Base-by-base conservation (phyloP, 495 filamentous ascomycete species). In the Cercophora samala region DNA sequence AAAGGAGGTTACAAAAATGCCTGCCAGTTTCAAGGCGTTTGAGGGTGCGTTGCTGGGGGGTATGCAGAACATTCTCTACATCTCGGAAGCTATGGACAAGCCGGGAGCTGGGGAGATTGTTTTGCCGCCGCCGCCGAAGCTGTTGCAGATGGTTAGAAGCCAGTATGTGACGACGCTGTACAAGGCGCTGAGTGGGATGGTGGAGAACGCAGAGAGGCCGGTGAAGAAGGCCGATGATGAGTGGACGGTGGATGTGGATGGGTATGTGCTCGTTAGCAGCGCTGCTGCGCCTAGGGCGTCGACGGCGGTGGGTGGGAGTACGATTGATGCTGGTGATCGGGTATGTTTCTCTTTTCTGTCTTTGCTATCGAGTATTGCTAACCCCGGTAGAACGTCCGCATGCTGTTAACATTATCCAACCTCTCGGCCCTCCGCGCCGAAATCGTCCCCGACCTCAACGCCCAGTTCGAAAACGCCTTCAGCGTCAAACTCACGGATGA, bases 41-140 rank as follows among this genome's bases (percentile, higher is more conserved):
- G 91, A 98, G 71, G 88, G 85, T 55, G 84, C 87, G 5, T 79
- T 98, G 58, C 82, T 98, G 25, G 77, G 78, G 2, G 91, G 91
- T 19, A 90, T 97, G 89, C 96, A 98, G 75, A 95, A 90, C 79
- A 93, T 99, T 60, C 84, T 97, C 15, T 99, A 97, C 76, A 87
- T 99, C 51, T 90, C 89, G 6, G 94, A 97, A 63, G 90, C 91
- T 42, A 88, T 86, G 79, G 81, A 81, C 42, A 92, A 88, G 77
- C 79, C 87, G 4, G 87, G 84, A 8, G 81, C 88, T 2, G 84
- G 82, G 26, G 87, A 92, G 69, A 91, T 99, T 64, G 87, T 99
- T 52, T 85, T 88, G 3, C 88, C 93, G 46, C 95, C 95, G 2
- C 87, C 90, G 23, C 80, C 87, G 13, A 98, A 97, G 75, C 77